These are phyloP conservation scores for Xerocomellus intermedius DNA, from an alignment of 768 basidiomycete genomes.

Conservation along the genomic window DNA sequence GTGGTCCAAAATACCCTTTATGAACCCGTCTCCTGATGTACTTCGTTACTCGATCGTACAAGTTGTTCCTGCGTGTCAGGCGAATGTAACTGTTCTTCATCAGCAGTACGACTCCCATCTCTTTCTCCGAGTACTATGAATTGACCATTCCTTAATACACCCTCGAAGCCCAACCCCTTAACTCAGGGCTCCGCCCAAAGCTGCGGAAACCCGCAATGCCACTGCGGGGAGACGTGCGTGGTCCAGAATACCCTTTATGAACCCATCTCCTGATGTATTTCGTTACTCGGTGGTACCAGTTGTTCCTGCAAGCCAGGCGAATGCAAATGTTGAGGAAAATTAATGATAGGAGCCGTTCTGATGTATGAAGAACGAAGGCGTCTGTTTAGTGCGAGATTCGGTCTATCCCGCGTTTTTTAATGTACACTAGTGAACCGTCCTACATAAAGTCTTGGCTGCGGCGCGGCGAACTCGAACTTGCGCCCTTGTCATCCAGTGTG, in stretches of 20 bases:
- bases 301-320: conserved; percentile 16
- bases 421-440: not conserved
- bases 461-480: no score
- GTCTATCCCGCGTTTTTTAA: not conserved
- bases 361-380: not conserved
- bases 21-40: not conserved
- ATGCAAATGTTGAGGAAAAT: conserved; percentile 10
- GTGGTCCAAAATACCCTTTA: not conserved
- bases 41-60: not conserved
- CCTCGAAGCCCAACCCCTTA: not conserved
- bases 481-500: no score
- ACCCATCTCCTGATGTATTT: not conserved
- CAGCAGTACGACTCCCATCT: not conserved
- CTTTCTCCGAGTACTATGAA: not conserved
- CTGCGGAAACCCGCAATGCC: conserved; percentile 20
- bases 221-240: conserved; percentile 18
- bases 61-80: conserved; percentile 15
- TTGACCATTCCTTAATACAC: not conserved
- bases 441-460: no score
- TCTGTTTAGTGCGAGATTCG: not conserved
- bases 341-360: not conserved
- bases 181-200: conserved; percentile 6
- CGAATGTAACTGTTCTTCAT: conserved; percentile 20
- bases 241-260: no score
- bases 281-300: not conserved